Evolutionary conservation across 2,329 filamentous ascomycete genomes (phyloP).

Genomic region (Thielaviopsis musarum): DNA sequence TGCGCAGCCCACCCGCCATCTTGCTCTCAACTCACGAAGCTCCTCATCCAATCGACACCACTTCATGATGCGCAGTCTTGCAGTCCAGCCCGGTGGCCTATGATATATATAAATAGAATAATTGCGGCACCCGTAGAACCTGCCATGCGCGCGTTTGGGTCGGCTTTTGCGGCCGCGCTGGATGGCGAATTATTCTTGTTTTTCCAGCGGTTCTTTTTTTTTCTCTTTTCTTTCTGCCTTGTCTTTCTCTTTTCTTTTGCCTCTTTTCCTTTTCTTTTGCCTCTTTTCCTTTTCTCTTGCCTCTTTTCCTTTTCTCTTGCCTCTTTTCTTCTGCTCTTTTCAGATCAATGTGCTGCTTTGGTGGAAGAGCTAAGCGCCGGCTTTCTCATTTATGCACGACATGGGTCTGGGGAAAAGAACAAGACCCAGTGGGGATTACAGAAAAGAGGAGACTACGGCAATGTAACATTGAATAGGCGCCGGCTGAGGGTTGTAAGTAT

Average conservation of each 20-base stretch:
- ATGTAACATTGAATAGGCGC: not conserved
- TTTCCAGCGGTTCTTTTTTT: not conserved
- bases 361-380: not conserved
- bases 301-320: not conserved
- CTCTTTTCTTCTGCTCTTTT: too few species aligned
- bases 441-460: not conserved
- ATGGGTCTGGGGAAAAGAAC: not conserved
- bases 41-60: not conserved
- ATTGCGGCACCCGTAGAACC: not conserved
- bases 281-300: not conserved
- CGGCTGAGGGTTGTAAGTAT: not conserved
- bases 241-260: not conserved
- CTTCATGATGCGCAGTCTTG: not conserved
- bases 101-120: not conserved
- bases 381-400: not conserved
- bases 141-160: not conserved
- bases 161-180: not conserved
- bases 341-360: too few species aligned
- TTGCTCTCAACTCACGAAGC: not conserved
- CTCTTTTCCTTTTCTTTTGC: not conserved
- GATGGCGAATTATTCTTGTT: not conserved
- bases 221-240: not conserved
- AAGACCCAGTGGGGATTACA: too few species aligned
- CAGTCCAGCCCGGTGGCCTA: not conserved
- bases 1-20: not conserved